Conservation (phyloP, 768 basidiomycete species). For the Tubosaeta brunneosetosa region DNA sequence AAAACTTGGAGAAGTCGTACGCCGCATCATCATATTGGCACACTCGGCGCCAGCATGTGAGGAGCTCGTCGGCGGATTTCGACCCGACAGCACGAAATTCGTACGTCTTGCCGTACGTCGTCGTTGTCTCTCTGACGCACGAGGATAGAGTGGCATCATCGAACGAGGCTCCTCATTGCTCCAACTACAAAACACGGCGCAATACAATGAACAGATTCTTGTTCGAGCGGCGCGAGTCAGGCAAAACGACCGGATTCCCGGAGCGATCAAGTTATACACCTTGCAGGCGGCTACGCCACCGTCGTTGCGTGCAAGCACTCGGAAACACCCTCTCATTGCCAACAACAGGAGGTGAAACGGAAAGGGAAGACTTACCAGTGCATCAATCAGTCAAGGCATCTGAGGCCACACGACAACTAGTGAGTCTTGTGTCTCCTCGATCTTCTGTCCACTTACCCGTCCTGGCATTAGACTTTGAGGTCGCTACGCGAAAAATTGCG, state of each 20-base stretch:
- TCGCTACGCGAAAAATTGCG: slow-evolving; percentile 75
- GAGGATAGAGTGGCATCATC: slow-evolving; percentile 71
- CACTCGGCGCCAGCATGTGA: slow-evolving; percentile 84
- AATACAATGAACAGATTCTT: slow-evolving; percentile 81
- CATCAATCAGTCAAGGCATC: slow-evolving; percentile 75
- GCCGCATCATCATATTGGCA: slow-evolving; percentile 73
- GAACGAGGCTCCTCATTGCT: slow-evolving; percentile 79
- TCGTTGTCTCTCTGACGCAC: background rate
- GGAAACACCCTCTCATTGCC: slow-evolving; percentile 77
- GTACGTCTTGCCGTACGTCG: slow-evolving; percentile 43
- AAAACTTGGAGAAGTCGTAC: slow-evolving; percentile 79
- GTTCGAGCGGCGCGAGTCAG: slow-evolving; percentile 68
- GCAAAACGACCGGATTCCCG: slow-evolving; percentile 77
- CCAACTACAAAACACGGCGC: slow-evolving; percentile 56
- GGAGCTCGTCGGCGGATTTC: slow-evolving; percentile 89
- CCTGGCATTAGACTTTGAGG: slow-evolving; percentile 45
- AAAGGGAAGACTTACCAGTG: slow-evolving; percentile 58
- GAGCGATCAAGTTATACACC: slow-evolving; percentile 93
- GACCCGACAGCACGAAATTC: slow-evolving; percentile 84
- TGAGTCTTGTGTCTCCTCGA: slow-evolving; percentile 30
- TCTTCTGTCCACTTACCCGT: slow-evolving; percentile 25
- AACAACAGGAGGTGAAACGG: slow-evolving; percentile 44
- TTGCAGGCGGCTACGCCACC: slow-evolving; percentile 85
- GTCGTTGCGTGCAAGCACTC: slow-evolving; percentile 84
- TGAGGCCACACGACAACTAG: slow-evolving; percentile 75